Percentiles rank a stretch among this genome's conserved stretches.
Conservation (phyloP, 306 rosid species). For the Prunus armeniaca region DNA sequence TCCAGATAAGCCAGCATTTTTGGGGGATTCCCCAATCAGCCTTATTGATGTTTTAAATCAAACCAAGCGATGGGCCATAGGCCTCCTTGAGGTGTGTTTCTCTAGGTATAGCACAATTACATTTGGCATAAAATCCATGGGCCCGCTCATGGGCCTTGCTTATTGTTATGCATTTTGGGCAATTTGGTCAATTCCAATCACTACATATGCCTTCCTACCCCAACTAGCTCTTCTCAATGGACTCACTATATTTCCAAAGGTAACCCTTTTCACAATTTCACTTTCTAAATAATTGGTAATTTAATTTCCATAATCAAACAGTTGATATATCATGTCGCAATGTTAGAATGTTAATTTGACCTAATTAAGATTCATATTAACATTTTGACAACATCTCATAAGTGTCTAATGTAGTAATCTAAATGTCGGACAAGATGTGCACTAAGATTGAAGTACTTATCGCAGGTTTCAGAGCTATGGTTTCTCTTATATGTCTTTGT, state of each 20-base stretch:
- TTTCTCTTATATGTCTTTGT: slow-evolving; percentile 34
- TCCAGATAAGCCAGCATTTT: slow-evolving; percentile 36
- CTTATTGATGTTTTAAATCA: slow-evolving; percentile 31
- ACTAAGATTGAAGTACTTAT: not conserved
- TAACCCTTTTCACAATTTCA: not conserved
- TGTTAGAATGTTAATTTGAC: too few species aligned
- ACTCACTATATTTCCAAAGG: slow-evolving; percentile 39
- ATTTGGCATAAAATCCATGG: slow-evolving; percentile 18
- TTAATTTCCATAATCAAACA: too few species aligned
- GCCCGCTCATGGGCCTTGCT: slow-evolving; percentile 32
- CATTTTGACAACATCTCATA: not conserved
- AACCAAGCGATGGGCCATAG: slow-evolving; percentile 35
- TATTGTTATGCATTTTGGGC: slow-evolving; percentile 26
- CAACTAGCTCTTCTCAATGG: slow-evolving; percentile 40
- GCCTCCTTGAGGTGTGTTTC: slow-evolving; percentile 25
- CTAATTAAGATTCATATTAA: not conserved
- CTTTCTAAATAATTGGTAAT: too few species aligned
- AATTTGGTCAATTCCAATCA: slow-evolving; percentile 28
- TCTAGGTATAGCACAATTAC: slow-evolving; percentile 29
- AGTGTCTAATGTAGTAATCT: not conserved
- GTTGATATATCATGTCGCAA: too few species aligned
- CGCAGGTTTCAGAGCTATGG: slow-evolving; percentile 31
- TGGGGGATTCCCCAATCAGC: slow-evolving; percentile 38
- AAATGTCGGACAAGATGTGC: not conserved
- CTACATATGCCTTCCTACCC: slow-evolving; percentile 37